Base-by-base conservation (phyloP, 2,329 filamentous ascomycete genomes). In the Cladophialophora exuberans region DNA sequence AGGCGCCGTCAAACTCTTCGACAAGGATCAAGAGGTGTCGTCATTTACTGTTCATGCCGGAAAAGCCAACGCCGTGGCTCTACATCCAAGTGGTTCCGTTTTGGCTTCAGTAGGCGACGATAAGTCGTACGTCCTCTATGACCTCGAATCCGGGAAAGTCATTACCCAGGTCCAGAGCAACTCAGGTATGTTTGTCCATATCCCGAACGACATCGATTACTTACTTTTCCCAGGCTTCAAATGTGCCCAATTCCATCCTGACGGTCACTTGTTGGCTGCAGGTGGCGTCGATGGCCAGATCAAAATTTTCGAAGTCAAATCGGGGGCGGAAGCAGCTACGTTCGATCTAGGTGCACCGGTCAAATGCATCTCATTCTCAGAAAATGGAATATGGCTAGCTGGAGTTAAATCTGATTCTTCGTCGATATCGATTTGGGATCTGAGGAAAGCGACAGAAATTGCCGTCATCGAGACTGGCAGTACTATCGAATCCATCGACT, bases 301-400 rank as follows among this genome's bases (percentile, higher is more conserved):
- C 70, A 90, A 92, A 70, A 83, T 99, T 49, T 97, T 89, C 74
- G 89, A 96, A 72, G 87, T 91, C 63, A 92, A 88, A 72, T 88
- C 83, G 0, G 87, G 91, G 31, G 83, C 86, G 57, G 81, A 85
- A 62, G 89, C 90, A 23, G 90, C 90, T 23, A 85, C 83, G 52
- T 96, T 95, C 71, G 76, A 79, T 6, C 72, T 78, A 57, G 43
- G 30, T 15, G 84, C 85, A 0, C 85, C 91, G 0, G 81, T 97
- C 2, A 84, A 89, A 65, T 83, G 85, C 9, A 76, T 99, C 35
- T 80, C 83, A 55, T 99, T 99, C 74, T 97, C 92, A 0, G 94
- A 99, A 72, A 99, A 99, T 65, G 94, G 94, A 20, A 96, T 89
- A 66, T 97, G 92, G 90, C 86, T 99, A 61, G 93, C 93, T 1